Conservation (phyloP, 805 yeast species). For the Candida ponderosae region DNA sequence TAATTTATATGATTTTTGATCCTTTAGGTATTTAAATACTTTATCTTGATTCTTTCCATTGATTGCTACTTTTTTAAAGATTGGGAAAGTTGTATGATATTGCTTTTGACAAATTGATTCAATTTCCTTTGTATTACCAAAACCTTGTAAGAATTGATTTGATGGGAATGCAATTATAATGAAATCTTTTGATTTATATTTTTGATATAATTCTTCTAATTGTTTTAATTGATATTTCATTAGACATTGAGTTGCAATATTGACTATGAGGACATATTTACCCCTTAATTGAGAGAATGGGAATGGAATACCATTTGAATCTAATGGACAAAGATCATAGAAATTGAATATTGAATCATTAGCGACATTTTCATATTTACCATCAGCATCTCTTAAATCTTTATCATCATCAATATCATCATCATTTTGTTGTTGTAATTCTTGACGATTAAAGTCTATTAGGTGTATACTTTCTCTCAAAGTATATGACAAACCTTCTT, state of each 20-base stretch:
- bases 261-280: slow-evolving; percentile 75
- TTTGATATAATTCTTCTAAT: slow-evolving; percentile 58
- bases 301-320: slow-evolving; percentile 49
- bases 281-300: slow-evolving; percentile 60
- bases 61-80: slow-evolving; percentile 70
- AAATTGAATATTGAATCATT: slow-evolving; percentile 29
- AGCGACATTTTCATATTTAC: not conserved
- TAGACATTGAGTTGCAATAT: slow-evolving; percentile 83
- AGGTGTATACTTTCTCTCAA: too few relatives aligned
- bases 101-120: slow-evolving; percentile 68
- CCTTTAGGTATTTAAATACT: slow-evolving; percentile 63
- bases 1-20: slow-evolving; percentile 30
- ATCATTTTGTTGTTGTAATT: too few relatives aligned
- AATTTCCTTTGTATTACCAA: slow-evolving; percentile 63
- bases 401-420: slow-evolving; percentile 1
- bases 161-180: slow-evolving; percentile 82
- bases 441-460: too few relatives aligned
- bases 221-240: slow-evolving; percentile 73
- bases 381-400: too few relatives aligned
- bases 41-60: slow-evolving; percentile 68
- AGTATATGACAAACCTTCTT: too few relatives aligned
- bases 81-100: slow-evolving; percentile 78
- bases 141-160: slow-evolving; percentile 80
- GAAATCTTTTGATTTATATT: slow-evolving; percentile 56
- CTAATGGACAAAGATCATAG: slow-evolving; percentile 57